phyloP scores from a whole-genome alignment of 2,329 filamentous ascomycete species.

The Beauveria australis region DNA sequence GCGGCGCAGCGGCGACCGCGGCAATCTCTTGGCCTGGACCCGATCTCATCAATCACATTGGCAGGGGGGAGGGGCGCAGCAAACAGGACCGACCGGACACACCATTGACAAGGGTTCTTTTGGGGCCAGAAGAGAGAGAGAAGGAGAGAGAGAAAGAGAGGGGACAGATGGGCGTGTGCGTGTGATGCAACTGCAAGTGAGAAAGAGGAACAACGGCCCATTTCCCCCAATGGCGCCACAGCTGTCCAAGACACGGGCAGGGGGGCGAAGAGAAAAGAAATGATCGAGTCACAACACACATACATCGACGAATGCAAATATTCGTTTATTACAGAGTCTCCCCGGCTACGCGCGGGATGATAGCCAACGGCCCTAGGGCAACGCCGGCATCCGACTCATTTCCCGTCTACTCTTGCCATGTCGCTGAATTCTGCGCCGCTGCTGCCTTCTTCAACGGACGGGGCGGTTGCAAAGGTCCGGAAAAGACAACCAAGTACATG shows the following conservation, averaged over 20 bases:
- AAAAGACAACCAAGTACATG: background rate
- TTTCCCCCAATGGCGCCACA: background rate
- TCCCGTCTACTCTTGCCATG: background rate
- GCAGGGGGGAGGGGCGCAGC: background rate
- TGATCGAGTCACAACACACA: conserved; percentile 1
- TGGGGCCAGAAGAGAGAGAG: no score
- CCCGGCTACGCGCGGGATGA: background rate
- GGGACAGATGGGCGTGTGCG: background rate
- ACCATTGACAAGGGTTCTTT: background rate
- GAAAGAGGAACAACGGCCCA: conserved; percentile 4
- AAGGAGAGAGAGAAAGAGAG: background rate
- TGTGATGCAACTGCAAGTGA: conserved; percentile 6
- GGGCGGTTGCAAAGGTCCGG: background rate
- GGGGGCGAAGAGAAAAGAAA: conserved; percentile 4
- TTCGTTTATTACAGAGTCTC: background rate
- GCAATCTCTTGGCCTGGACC: conserved; percentile 5
- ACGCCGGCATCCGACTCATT: background rate
- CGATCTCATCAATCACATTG: conserved; percentile 7
- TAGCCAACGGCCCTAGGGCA: background rate
- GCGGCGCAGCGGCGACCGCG: background rate
- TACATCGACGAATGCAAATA: conserved; percentile 2
- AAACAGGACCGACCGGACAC: background rate
- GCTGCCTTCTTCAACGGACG: conserved; percentile 8
- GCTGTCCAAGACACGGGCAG: conserved; percentile 1
- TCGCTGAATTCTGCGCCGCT: background rate